Evolutionary conservation across 2,329 filamentous ascomycete genomes (phyloP).

Genomic region (Apiospora pterosperma): DNA sequence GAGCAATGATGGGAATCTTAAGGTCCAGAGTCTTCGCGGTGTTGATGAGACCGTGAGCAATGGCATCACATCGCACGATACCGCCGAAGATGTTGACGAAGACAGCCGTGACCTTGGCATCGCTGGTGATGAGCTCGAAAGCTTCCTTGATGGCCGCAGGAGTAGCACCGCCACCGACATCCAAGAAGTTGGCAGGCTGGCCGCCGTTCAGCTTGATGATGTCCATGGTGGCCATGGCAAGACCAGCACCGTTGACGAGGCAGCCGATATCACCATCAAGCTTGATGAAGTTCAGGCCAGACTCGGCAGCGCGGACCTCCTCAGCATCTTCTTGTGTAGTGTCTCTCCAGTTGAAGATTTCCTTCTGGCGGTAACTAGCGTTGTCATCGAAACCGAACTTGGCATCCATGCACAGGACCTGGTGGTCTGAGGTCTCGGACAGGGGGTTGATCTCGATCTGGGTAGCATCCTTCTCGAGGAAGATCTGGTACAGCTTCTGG

Average conservation of each 20-base stretch:
- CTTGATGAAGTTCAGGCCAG: slow-evolving; percentile 99
- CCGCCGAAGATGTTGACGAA: slow-evolving; percentile 99
- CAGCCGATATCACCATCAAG: slow-evolving; percentile 98
- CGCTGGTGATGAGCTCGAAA: slow-evolving; percentile 97
- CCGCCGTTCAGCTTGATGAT: slow-evolving; percentile 99
- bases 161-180: slow-evolving; percentile 96
- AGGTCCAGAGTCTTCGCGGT: slow-evolving; percentile 94
- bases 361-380: slow-evolving; percentile 96
- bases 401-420: slow-evolving; percentile 98
- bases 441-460: slow-evolving; percentile 99
- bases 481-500: slow-evolving; percentile 98
- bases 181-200: slow-evolving; percentile 94
- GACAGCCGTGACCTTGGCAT: slow-evolving; percentile 96
- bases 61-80: slow-evolving; percentile 96
- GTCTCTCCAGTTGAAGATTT: slow-evolving; percentile 91
- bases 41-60: slow-evolving; percentile 92
- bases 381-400: slow-evolving; percentile 99
- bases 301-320: slow-evolving; percentile 94
- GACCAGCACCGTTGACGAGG: slow-evolving; percentile 96
- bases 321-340: slow-evolving; percentile 94
- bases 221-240: slow-evolving; percentile 99
- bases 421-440: slow-evolving; percentile 95
- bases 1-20: slow-evolving; percentile 92
- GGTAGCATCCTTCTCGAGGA: slow-evolving; percentile 96
- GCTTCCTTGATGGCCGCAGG: slow-evolving; percentile 95